Base-by-base conservation (phyloP, 306 rosid species). In the Citrullus colocynthis region DNA sequence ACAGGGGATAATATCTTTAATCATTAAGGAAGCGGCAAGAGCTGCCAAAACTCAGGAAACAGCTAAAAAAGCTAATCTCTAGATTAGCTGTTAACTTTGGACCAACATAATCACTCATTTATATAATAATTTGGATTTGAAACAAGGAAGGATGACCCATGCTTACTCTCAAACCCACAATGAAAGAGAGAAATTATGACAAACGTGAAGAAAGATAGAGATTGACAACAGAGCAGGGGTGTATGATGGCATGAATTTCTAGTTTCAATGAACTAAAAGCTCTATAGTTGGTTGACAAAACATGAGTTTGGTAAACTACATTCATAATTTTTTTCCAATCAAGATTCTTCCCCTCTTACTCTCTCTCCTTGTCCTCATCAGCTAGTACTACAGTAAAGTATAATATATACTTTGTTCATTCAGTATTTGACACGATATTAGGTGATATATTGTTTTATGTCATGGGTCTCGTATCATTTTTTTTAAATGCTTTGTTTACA, bases 1-100 rank as follows among this genome's bases (percentile, higher is more conserved):
- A 67, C 28, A 45, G 37, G 57, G 51, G 28, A 65, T 65, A n/a
- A 12, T 12, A 60, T 28, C 45, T 52, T 2, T 21, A 14, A 45
- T 72, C 44, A 73, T 73, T 16, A 73, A 51, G 41, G 24, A 44
- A 70, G 21, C 24, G 37, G 49, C 12, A 12, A 15, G 76, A 48
- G 76, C 76, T 72, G 75, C 56, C 52, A 14, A 45, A 73, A 48
- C 44, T 72, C 28, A 28, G 75, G 56, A 42, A 69, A 69, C 75
- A 69, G 75, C 75, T 44, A 66, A 39, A 69, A 69, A 56, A 69
- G 75, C 75, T 44, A 66, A 39, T 66, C 74, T 39, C 41, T 24
- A 15, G 66, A 60, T 60, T 34, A 63, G 70, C 44, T 67, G 54
- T 20, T 32, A 42, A 67, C 37, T 66, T 44, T 70, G 55, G 56